These are phyloP conservation scores for Talaromyces atroroseus DNA, from an alignment of 2,329 filamentous ascomycete species.

Conservation along the genomic window DNA sequence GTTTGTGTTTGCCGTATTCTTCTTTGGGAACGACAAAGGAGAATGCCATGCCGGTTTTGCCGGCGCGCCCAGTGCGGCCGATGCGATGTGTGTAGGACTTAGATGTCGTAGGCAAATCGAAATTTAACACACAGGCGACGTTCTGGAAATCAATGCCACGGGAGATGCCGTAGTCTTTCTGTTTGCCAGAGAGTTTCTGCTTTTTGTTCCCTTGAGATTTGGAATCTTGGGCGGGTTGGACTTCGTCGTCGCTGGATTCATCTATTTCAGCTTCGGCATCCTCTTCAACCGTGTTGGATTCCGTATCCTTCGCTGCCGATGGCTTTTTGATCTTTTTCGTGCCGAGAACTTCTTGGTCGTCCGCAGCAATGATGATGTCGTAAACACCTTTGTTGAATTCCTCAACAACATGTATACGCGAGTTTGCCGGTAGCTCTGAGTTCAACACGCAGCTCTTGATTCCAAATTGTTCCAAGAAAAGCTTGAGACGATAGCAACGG, in stretches of 20 bases:
- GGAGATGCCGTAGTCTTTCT: constrained; percentile 91
- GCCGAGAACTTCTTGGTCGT: constrained; percentile 80
- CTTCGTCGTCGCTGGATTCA: constrained; percentile 37
- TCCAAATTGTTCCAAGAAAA: constrained; percentile 95
- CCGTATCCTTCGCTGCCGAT: constrained; percentile 3
- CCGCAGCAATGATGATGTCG: constrained; percentile 94
- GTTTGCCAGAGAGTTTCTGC: constrained; percentile 61
- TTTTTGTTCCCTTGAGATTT: constrained; percentile 46
- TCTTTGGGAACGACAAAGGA: constrained; percentile 85
- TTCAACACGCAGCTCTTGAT: constrained; percentile 92
- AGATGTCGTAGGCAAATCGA: constrained; percentile 81
- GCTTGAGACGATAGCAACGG: constrained; percentile 81
- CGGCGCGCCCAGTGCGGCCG: constrained; percentile 84
- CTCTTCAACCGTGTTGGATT: constrained; percentile 19
- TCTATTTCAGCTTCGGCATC: constrained; percentile 23
- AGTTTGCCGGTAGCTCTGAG: constrained; percentile 89
- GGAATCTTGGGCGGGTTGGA: constrained; percentile 21
- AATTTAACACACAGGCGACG: constrained; percentile 91
- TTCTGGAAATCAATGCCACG: constrained; percentile 96
- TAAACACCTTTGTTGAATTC: constrained; percentile 97
- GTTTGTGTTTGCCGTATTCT: constrained; percentile 80
- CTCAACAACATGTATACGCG: constrained; percentile 86
- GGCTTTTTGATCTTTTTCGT: constrained; percentile 34
- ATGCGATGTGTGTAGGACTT: constrained; percentile 98
- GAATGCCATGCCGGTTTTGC: constrained; percentile 88